Conservation (phyloP, 345 rosid genomes). For the Eucalyptus marginata region DNA sequence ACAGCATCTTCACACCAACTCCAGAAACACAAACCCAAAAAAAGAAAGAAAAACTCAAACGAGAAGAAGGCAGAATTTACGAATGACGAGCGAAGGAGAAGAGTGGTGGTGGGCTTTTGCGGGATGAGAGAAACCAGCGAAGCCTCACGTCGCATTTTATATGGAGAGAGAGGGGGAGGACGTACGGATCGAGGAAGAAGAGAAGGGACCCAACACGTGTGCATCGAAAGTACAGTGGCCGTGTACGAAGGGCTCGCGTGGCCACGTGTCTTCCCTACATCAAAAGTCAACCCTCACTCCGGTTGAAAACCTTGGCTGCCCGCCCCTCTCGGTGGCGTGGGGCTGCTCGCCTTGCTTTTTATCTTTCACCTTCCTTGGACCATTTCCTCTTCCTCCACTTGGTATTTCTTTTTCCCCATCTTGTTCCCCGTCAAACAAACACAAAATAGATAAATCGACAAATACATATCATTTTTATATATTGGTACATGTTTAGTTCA, state of each 20-base stretch:
- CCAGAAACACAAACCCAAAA: not conserved
- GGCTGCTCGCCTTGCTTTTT: not conserved
- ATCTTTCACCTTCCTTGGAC: not conserved
- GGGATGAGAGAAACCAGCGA: not conserved
- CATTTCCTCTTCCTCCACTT: not conserved
- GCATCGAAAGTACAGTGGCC: slow-evolving; percentile 7
- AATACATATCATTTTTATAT: not conserved
- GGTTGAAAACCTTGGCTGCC: not conserved
- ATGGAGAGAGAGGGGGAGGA: not conserved
- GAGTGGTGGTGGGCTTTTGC: not conserved
- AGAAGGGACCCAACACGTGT: not conserved
- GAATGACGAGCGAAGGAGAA: not conserved
- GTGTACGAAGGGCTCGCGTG: not conserved
- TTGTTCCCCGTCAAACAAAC: not conserved
- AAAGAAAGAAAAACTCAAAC: not conserved
- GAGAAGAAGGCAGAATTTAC: not conserved
- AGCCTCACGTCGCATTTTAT: not conserved
- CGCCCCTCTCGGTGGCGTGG: not conserved
- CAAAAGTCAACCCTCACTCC: not conserved
- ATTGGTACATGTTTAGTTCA: not conserved
- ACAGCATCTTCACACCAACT: slow-evolving; percentile 9
- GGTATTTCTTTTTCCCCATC: not conserved
- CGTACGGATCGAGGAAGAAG: not conserved
- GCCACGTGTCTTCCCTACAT: not conserved
- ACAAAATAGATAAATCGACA: not conserved